These are phyloP conservation scores for Rhynchospora breviuscula DNA, from an alignment of 176 grass and related monocot species.

Conservation along the genomic window DNA sequence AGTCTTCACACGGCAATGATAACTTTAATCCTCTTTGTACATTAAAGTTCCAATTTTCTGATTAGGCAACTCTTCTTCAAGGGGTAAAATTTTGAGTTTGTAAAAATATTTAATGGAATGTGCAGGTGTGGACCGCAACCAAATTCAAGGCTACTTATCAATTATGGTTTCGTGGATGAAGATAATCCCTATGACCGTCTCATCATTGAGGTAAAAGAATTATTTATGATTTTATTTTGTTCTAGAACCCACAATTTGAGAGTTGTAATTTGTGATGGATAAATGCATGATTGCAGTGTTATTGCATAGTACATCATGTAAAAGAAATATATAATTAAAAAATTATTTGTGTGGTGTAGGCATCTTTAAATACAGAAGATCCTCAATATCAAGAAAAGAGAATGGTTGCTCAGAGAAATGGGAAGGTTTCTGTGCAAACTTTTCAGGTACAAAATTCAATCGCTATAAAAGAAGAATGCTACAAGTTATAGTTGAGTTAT, in stretches of 20 bases:
- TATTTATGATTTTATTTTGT: slow-evolving; percentile 4
- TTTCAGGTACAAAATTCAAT: slow-evolving; percentile 56
- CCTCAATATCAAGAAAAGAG: slow-evolving; percentile 98
- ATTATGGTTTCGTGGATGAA: slow-evolving; percentile 99
- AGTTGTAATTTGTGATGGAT: background rate
- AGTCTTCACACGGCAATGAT: background rate
- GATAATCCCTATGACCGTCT: slow-evolving; percentile 95
- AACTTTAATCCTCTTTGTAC: background rate
- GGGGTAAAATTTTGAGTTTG: background rate
- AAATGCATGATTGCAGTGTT: background rate
- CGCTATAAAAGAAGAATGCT: slow-evolving; percentile 8
- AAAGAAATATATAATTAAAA: background rate
- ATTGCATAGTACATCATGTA: background rate
- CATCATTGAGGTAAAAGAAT: slow-evolving; percentile 57
- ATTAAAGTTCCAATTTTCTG: background rate
- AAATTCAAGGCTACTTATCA: slow-evolving; percentile 93
- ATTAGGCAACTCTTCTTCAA: background rate
- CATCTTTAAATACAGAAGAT: slow-evolving; percentile 90
- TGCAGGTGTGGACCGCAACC: slow-evolving; percentile 96
- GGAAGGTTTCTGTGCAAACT: slow-evolving; percentile 87
- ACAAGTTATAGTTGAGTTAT: slow-evolving; percentile 22
- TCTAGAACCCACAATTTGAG: background rate
- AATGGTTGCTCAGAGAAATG: slow-evolving; percentile 97
- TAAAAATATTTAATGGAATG: slow-evolving; percentile 11
- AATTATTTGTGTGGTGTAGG: slow-evolving; percentile 38